These are phyloP conservation scores for Fusarium drepaniforme DNA, from an alignment of 2,329 filamentous ascomycete species.

Conservation along the genomic window DNA sequence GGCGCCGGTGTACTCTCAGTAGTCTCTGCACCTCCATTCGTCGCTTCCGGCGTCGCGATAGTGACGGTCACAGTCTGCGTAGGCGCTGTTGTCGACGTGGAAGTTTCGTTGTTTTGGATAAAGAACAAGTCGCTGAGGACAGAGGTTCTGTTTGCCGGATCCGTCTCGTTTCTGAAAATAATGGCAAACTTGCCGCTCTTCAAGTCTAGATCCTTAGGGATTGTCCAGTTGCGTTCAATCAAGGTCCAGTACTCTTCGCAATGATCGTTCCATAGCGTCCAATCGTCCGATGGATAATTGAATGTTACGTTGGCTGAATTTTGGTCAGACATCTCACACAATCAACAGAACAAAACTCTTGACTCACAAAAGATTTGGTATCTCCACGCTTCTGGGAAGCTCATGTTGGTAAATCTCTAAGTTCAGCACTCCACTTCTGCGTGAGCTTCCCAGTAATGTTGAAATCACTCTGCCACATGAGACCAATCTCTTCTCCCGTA, in stretches of 20 bases:
- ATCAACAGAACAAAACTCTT: rapidly evolving
- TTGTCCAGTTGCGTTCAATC: neutral
- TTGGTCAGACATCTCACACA: neutral
- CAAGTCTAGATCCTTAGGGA: neutral
- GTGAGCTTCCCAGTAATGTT: neutral
- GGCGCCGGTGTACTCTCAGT: neutral
- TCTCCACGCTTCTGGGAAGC: neutral
- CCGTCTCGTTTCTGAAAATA: neutral
- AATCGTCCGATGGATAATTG: neutral
- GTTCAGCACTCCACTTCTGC: neutral
- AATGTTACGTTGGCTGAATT: neutral
- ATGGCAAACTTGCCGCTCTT: neutral
- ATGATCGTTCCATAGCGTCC: neutral
- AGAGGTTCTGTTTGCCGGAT: neutral
- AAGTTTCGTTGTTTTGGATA: neutral
- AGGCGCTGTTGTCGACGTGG: neutral
- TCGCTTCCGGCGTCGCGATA: neutral
- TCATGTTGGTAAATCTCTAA: neutral
- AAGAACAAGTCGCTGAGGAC: neutral
- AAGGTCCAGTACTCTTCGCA: neutral
- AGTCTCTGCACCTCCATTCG: neutral
- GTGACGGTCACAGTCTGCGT: neutral
- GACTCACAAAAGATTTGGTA: neutral
- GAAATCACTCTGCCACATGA: neutral
- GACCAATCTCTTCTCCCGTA: neutral